Conservation (phyloP, 2,329 filamentous ascomycete genomes). For the Paraconiothyrium brasiliense region DNA sequence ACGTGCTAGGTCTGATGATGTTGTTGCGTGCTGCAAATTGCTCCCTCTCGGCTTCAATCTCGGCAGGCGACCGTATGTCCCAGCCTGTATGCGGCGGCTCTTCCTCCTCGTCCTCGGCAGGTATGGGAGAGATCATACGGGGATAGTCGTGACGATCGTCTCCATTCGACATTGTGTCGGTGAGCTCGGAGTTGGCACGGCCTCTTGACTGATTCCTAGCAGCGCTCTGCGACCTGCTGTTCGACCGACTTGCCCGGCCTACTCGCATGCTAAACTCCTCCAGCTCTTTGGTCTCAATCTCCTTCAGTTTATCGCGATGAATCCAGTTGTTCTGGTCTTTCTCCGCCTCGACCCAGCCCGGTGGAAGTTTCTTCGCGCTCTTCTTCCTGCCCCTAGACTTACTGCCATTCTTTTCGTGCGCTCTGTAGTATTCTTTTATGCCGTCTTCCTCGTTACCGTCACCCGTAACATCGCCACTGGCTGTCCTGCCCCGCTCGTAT, state of each 20-base stretch:
- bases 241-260: conserved; percentile 54
- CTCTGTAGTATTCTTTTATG: conserved; percentile 56
- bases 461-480: conserved; percentile 54
- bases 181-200: conserved; percentile 45
- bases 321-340: conserved; percentile 80
- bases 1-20: conserved; percentile 65
- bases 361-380: conserved; percentile 25
- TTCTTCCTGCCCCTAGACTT: conserved; percentile 39
- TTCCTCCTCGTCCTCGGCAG: conserved; percentile 56
- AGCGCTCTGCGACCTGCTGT: conserved; percentile 48
- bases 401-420: conserved; percentile 18
- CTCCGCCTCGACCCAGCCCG: conserved; percentile 36
- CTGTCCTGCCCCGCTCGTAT: conserved; percentile 50
- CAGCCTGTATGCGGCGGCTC: conserved; percentile 56
- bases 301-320: conserved; percentile 82
- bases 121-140: conserved; percentile 49
- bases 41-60: conserved; percentile 69
- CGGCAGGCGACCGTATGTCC: conserved; percentile 80
- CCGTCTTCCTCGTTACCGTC: conserved; percentile 58
- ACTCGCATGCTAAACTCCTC: conserved; percentile 77
- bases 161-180: conserved; percentile 32
- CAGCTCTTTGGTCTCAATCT: conserved; percentile 82
- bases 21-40: conserved; percentile 58
- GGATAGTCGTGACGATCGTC: conserved; percentile 42
- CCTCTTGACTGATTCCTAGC: conserved; percentile 34